phyloP scores from a whole-genome alignment of 2,329 filamentous ascomycete species.

The Epicoccum nigrum region DNA sequence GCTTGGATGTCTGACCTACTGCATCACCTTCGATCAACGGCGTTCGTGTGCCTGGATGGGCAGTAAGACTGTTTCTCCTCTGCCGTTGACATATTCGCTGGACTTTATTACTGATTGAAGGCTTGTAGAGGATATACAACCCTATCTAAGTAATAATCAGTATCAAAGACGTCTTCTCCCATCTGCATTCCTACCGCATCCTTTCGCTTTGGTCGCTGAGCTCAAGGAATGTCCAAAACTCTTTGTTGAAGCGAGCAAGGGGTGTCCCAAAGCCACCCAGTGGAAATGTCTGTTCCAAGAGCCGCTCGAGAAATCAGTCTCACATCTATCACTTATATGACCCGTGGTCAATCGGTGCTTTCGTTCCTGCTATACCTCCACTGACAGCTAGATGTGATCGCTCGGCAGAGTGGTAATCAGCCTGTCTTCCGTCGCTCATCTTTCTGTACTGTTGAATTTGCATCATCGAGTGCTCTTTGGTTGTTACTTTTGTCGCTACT shows the following conservation, averaged over 20 bases:
- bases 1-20: slow-evolving; percentile 16
- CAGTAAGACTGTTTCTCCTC: slow-evolving; percentile 7
- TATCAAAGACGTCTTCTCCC: too few species aligned
- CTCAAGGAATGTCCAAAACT: slow-evolving; percentile 35
- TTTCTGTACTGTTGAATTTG: slow-evolving; percentile 9
- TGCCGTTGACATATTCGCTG: too few species aligned
- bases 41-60: background rate
- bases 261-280: slow-evolving; percentile 31
- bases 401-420: slow-evolving; percentile 8
- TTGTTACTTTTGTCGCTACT: background rate
- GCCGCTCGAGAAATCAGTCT: slow-evolving; percentile 32
- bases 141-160: too few species aligned
- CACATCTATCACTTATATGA: slow-evolving; percentile 16
- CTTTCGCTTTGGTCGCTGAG: slow-evolving; percentile 10
- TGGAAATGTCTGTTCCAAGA: slow-evolving; percentile 21
- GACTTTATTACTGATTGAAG: too few species aligned
- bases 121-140: too few species aligned
- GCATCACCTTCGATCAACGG: slow-evolving; percentile 15
- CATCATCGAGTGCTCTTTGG: slow-evolving; percentile 1
- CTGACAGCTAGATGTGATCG: slow-evolving; percentile 6
- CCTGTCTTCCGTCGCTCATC: slow-evolving; percentile 7
- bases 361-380: slow-evolving; percentile 2
- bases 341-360: slow-evolving; percentile 8
- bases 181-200: slow-evolving; percentile 28
- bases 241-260: slow-evolving; percentile 39